phyloP scores from a whole-genome alignment of 768 basidiomycete species.

The Kwoniella mangroviensis region DNA sequence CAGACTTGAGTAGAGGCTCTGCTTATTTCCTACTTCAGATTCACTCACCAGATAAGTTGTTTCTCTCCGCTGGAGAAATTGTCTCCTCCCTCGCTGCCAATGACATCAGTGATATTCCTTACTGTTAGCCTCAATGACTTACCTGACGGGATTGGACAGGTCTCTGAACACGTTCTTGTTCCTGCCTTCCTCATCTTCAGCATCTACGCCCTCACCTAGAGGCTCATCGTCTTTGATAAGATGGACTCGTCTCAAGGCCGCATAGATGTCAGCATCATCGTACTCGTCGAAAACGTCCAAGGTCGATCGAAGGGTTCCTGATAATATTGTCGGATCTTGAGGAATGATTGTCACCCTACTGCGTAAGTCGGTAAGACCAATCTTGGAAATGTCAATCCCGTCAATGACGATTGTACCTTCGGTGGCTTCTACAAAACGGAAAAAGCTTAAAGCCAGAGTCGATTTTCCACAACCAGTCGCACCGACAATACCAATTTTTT shows the following conservation, averaged over 20 bases:
- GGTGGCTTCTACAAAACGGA: slow-evolving; percentile 86
- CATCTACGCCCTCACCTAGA: slow-evolving; percentile 1
- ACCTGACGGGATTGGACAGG: slow-evolving; percentile 47
- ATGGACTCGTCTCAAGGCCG: slow-evolving; percentile 56
- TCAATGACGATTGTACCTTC: slow-evolving; percentile 76
- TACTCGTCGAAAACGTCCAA: slow-evolving; percentile 88
- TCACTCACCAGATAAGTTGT: slow-evolving; percentile 68
- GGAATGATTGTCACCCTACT: slow-evolving; percentile 68
- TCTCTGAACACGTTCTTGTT: slow-evolving; percentile 56
- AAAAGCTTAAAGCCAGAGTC: slow-evolving; percentile 73
- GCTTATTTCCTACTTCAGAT: neutral
- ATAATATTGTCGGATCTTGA: slow-evolving; percentile 90
- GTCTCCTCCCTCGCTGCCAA: slow-evolving; percentile 72
- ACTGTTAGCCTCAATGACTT: neutral
- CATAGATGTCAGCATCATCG: slow-evolving; percentile 73
- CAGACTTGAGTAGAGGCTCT: neutral
- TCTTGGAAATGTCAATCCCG: slow-evolving; percentile 72
- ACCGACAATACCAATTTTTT: slow-evolving; percentile 68
- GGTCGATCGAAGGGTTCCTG: slow-evolving; percentile 77
- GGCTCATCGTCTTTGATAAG: slow-evolving; percentile 48
- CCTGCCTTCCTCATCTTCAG: slow-evolving; percentile 40
- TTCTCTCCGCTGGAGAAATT: slow-evolving; percentile 79
- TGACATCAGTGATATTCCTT: neutral
- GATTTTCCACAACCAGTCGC: slow-evolving; percentile 56
- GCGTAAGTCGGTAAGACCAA: slow-evolving; percentile 81